phyloP scores from a whole-genome alignment of 345 rosid genomes.

The Populus simonii region DNA sequence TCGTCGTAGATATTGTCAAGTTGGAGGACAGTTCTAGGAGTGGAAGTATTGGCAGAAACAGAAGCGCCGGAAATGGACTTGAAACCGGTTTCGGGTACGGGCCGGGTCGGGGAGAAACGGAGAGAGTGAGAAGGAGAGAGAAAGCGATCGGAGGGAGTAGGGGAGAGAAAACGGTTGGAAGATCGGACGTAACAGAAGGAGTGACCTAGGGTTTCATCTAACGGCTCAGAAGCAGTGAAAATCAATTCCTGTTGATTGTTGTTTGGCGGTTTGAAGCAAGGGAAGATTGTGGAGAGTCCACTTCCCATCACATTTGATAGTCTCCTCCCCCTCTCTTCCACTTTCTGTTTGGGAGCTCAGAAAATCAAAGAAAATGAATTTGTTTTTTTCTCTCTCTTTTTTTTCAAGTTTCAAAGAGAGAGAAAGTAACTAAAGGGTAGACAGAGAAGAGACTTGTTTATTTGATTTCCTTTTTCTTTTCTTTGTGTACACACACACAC shows the following conservation, averaged over 20 bases:
- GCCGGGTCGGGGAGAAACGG: slow-evolving; percentile 74
- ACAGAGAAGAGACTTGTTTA: not conserved
- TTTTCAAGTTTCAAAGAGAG: not conserved
- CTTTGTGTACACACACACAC: not conserved
- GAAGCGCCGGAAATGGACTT: slow-evolving; percentile 91
- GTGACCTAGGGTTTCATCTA: slow-evolving; percentile 93
- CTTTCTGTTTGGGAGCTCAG: slow-evolving; percentile 25
- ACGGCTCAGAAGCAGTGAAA: slow-evolving; percentile 58
- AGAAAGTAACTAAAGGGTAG: not conserved
- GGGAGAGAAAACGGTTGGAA: slow-evolving; percentile 81
- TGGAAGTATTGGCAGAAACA: slow-evolving; percentile 74
- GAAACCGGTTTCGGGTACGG: slow-evolving; percentile 61
- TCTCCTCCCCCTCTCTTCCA: slow-evolving; percentile 12
- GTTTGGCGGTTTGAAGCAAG: slow-evolving; percentile 60
- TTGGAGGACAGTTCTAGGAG: slow-evolving; percentile 80
- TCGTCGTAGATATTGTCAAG: slow-evolving; percentile 72
- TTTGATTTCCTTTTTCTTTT: not conserved
- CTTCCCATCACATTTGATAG: slow-evolving; percentile 98
- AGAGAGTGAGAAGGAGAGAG: slow-evolving; percentile 76
- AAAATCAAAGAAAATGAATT: slow-evolving; percentile 19
- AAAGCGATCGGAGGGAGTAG: slow-evolving; percentile 85
- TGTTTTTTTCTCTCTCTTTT: not conserved
- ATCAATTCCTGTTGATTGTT: slow-evolving; percentile 36
- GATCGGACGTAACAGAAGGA: slow-evolving; percentile 95
- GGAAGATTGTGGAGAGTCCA: slow-evolving; percentile 68